Percentiles rank a stretch among this genome's conserved stretches.
Evolutionary conservation across 2,329 filamentous ascomycete genomes (phyloP).

Genomic region (Sporothrix brunneoviolacea): DNA sequence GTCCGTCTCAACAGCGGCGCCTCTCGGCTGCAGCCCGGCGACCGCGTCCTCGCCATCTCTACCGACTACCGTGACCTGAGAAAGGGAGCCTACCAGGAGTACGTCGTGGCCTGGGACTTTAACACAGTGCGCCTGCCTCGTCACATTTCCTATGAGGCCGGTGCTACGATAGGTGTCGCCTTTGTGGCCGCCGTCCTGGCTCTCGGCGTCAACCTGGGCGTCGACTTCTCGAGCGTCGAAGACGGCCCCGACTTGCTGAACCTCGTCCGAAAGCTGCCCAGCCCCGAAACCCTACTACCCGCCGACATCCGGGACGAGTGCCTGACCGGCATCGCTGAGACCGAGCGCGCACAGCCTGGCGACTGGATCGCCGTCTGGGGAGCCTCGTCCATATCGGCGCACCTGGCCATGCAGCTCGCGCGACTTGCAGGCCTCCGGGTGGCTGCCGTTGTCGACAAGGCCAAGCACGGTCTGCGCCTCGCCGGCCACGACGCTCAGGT

Average conservation of each 20-base stretch:
- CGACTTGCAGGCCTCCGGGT: constrained; percentile 59
- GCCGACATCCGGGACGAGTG: constrained; percentile 58
- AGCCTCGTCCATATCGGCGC: constrained; percentile 63
- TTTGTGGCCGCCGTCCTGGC: constrained; percentile 63
- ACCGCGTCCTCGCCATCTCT: constrained; percentile 59
- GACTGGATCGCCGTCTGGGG: constrained; percentile 74
- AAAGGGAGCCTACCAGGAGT: constrained; percentile 67
- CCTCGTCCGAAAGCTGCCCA: constrained; percentile 40
- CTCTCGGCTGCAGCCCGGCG: constrained; percentile 48
- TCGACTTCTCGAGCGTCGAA: constrained; percentile 51
- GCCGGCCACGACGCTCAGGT: constrained; percentile 33
- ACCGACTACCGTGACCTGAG: constrained; percentile 68
- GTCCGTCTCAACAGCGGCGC: constrained; percentile 36
- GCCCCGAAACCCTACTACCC: constrained; percentile 39
- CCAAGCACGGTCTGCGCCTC: constrained; percentile 56
- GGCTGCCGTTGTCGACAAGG: constrained; percentile 59
- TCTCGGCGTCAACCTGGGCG: constrained; percentile 62
- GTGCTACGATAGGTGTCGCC: constrained; percentile 61
- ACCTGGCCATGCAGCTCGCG: constrained; percentile 60
- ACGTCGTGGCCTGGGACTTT: constrained; percentile 56
- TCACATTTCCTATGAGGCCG: constrained; percentile 44
- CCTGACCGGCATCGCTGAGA: constrained; percentile 43
- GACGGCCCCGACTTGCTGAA: constrained; percentile 53
- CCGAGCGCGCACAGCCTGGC: constrained; percentile 49
- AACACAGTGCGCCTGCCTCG: constrained; percentile 58